phyloP scores from a whole-genome alignment of 2,329 filamentous ascomycete species.

The Colletotrichum limetticola region DNA sequence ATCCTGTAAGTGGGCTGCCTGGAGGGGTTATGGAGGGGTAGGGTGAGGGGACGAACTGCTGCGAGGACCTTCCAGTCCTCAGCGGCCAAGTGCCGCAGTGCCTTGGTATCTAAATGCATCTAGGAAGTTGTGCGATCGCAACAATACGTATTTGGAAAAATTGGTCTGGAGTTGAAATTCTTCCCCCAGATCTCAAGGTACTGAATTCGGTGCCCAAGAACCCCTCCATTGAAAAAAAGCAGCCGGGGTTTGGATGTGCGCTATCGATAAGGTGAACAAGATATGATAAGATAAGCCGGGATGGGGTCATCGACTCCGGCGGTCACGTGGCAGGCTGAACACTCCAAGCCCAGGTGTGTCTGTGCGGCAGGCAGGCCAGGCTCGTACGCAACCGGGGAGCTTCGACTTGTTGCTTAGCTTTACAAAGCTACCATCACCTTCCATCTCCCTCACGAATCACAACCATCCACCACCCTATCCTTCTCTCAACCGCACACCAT shows the following conservation, averaged over 20 bases:
- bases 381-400: constrained; percentile 54
- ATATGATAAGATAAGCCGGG: background rate
- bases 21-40: constrained; percentile 39
- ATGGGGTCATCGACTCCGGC: background rate
- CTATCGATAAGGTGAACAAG: background rate
- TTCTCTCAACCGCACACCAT: constrained; percentile 18
- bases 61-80: constrained; percentile 97
- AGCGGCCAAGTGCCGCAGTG: constrained; percentile 88
- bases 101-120: constrained; percentile 97
- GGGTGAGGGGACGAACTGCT: constrained; percentile 72
- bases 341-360: constrained; percentile 6
- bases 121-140: constrained; percentile 35
- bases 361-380: constrained; percentile 50
- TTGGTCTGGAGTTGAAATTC: background rate
- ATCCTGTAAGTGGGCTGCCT: constrained; percentile 48
- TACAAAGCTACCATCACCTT: constrained; percentile 51
- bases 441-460: constrained; percentile 44
- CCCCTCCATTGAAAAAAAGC: constrained; percentile 1
- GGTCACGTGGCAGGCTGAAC: constrained; percentile 20
- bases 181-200: background rate
- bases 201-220: constrained; percentile 1
- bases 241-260: background rate
- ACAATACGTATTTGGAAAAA: background rate
- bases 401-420: constrained; percentile 46
- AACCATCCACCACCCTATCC: constrained; percentile 14